phyloP scores from a whole-genome alignment of 257 asterid species.

The Solanum chilense region DNA sequence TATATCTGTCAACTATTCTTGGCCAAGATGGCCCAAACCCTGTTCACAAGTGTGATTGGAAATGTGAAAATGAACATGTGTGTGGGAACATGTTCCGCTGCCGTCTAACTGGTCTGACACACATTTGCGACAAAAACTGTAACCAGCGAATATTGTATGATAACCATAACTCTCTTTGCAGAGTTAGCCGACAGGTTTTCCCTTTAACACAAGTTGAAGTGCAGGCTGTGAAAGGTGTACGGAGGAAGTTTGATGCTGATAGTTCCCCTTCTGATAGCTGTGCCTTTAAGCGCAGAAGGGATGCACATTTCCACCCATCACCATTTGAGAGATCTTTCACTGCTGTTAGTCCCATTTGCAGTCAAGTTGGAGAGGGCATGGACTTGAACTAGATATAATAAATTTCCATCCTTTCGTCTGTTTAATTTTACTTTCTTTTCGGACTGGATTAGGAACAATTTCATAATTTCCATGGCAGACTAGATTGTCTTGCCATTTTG shows the following conservation, averaged over 20 bases:
- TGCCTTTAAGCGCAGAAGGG: constrained; percentile 88
- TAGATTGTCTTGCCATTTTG: constrained; percentile 40
- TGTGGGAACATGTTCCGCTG: constrained; percentile 94
- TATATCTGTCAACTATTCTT: constrained; percentile 83
- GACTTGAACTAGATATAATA: constrained; percentile 60
- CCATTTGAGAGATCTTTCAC: constrained; percentile 85
- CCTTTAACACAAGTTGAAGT: constrained; percentile 67
- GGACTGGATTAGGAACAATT: constrained; percentile 36
- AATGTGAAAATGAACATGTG: constrained; percentile 76
- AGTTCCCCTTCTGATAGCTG: constrained; percentile 53
- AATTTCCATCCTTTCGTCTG: constrained; percentile 17
- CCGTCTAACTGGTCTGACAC: constrained; percentile 84
- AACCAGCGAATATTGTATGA: constrained; percentile 87
- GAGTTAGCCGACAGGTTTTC: constrained; percentile 78
- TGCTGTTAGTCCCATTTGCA: constrained; percentile 75
- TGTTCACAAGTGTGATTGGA: constrained; percentile 98
- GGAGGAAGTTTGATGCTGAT: constrained; percentile 88
- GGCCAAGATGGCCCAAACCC: constrained; percentile 97
- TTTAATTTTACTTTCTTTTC: constrained; percentile 18
- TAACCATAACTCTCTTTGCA: constrained; percentile 86
- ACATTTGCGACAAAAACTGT: constrained; percentile 98
- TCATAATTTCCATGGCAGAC: constrained; percentile 32
- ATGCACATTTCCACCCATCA: constrained; percentile 67
- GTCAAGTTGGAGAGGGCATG: constrained; percentile 88
- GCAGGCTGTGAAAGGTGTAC: constrained; percentile 81